Percentiles rank a stretch among this genome's conserved stretches.
Conservation (phyloP, 179 eudicot species). For the Monotropa hypopitys region DNA sequence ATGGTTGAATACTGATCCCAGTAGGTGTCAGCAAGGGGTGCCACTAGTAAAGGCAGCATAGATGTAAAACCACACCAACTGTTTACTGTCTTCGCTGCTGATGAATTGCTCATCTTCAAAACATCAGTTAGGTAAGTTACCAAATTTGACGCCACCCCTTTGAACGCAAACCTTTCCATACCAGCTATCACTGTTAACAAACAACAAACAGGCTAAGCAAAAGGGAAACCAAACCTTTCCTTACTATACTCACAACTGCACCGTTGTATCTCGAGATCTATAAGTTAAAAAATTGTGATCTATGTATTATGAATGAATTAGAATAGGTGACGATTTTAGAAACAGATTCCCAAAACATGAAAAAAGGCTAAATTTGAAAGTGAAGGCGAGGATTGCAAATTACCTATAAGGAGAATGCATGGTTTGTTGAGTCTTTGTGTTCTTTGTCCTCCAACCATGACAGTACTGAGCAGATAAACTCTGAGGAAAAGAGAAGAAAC, state of each 20-base stretch:
- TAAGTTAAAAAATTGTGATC: too few relatives aligned
- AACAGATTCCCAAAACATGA: background rate
- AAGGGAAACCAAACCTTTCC: background rate
- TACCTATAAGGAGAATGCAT: conserved; percentile 77
- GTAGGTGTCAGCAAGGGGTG: conserved; percentile 65
- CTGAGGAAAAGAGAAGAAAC: background rate
- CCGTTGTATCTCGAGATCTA: background rate
- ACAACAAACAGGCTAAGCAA: background rate
- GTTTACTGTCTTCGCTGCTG: conserved; percentile 79
- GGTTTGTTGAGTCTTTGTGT: conserved; percentile 47
- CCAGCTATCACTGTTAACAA: conserved; percentile 54
- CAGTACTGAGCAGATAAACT: background rate
- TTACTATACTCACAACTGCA: too few relatives aligned
- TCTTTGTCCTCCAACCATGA: conserved; percentile 33
- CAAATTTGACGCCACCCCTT: conserved; percentile 93
- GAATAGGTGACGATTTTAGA: background rate
- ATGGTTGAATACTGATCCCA: conserved; percentile 62
- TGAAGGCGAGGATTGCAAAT: background rate
- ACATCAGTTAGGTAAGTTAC: conserved; percentile 77
- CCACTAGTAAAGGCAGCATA: conserved; percentile 68
- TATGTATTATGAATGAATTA: too few relatives aligned
- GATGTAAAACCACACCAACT: conserved; percentile 83
- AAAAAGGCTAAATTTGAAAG: too few relatives aligned
- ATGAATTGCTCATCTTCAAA: conserved; percentile 64
- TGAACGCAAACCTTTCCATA: conserved; percentile 91